Percentiles rank a stretch among this genome's conserved stretches.
Evolutionary conservation across 2,329 filamentous ascomycete genomes (phyloP).

Genomic region (Fusarium penzigii): DNA sequence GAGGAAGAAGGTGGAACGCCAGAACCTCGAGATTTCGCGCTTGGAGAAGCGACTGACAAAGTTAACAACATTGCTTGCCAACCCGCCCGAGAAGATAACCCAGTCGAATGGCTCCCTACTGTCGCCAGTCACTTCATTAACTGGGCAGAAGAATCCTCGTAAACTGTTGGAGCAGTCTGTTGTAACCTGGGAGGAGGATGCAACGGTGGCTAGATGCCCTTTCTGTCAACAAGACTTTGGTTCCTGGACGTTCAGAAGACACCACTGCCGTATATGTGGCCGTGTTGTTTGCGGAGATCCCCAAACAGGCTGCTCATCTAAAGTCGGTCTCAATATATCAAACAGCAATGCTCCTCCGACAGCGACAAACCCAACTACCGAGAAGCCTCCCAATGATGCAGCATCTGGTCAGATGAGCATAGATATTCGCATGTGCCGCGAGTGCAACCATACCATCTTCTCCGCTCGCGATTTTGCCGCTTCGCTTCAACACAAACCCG

Average conservation of each 20-base stretch:
- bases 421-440: slow-evolving; percentile 88
- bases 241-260: slow-evolving; percentile 86
- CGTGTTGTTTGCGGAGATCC: slow-evolving; percentile 89
- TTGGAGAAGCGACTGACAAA: slow-evolving; percentile 91
- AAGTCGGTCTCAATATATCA: slow-evolving; percentile 78
- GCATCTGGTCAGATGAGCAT: slow-evolving; percentile 60
- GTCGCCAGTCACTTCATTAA: slow-evolving; percentile 60
- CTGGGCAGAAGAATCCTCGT: slow-evolving; percentile 71
- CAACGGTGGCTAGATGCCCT: slow-evolving; percentile 76
- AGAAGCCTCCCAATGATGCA: slow-evolving; percentile 37
- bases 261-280: slow-evolving; percentile 94
- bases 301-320: slow-evolving; percentile 79
- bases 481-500: slow-evolving; percentile 66
- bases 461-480: slow-evolving; percentile 74
- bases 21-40: slow-evolving; percentile 83
- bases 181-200: slow-evolving; percentile 94
- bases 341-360: slow-evolving; percentile 38
- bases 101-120: slow-evolving; percentile 53
- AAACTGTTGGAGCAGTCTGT: slow-evolving; percentile 88
- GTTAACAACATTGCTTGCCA: slow-evolving; percentile 79
- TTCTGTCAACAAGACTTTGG: slow-evolving; percentile 97
- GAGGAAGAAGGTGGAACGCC: slow-evolving; percentile 77
- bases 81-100: slow-evolving; percentile 67
- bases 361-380: slow-evolving; percentile 37
- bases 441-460: slow-evolving; percentile 69